These are phyloP conservation scores for Pythium chondricola DNA, from an alignment of 352 stramenopile genomes.

Conservation along the genomic window DNA sequence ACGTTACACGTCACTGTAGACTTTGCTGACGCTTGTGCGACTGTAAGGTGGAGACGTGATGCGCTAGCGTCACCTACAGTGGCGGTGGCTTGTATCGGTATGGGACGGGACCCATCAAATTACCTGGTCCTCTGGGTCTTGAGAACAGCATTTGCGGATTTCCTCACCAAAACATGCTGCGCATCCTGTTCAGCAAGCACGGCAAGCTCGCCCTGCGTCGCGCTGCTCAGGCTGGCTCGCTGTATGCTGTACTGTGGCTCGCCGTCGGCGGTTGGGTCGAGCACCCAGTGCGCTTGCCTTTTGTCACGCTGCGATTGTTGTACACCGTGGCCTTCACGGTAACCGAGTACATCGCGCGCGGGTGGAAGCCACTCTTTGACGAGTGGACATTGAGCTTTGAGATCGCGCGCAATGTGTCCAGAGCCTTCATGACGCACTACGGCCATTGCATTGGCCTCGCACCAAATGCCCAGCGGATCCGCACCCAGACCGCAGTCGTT, in stretches of 20 bases:
- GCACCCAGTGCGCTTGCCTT: slow-evolving; percentile 7
- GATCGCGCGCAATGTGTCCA: slow-evolving; percentile 6
- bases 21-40: no score
- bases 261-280: slow-evolving; percentile 14
- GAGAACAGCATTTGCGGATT: no score
- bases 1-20: no score
- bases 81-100: no score
- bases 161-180: no score
- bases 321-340: slow-evolving; percentile 5
- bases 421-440: slow-evolving; percentile 8
- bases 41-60: no score
- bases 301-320: slow-evolving; percentile 8
- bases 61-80: no score
- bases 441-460: slow-evolving; percentile 6
- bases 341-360: slow-evolving; percentile 17
- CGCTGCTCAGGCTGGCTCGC: slow-evolving; percentile 3
- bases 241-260: slow-evolving; percentile 12
- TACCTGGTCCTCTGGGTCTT: no score
- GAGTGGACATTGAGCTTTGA: slow-evolving; percentile 23
- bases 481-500: slow-evolving; percentile 6
- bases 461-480: slow-evolving; percentile 14
- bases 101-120: no score
- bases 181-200: no score
- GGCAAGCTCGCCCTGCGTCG: slow-evolving; percentile 1
- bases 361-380: slow-evolving; percentile 12